phyloP scores from a whole-genome alignment of 2,329 filamentous ascomycete genomes.

The Trichoderma polysporum region DNA sequence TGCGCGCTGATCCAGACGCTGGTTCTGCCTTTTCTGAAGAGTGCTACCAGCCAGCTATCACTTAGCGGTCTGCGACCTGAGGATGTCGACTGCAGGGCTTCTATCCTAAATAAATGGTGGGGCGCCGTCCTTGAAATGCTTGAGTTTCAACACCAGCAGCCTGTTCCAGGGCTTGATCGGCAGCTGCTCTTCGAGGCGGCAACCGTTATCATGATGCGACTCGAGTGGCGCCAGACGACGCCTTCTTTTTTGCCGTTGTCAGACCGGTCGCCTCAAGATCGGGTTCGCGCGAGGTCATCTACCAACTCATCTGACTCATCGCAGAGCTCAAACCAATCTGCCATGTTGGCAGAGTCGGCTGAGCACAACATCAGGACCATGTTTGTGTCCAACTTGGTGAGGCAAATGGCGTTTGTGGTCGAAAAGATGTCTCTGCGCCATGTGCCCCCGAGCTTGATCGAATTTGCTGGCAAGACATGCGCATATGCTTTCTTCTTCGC shows the following conservation, averaged over 20 bases:
- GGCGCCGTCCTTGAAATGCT: conserved; percentile 77
- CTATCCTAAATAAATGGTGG: conserved; percentile 91
- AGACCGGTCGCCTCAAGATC: conserved; percentile 53
- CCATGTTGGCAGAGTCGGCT: conserved; percentile 62
- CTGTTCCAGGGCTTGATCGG: conserved; percentile 79
- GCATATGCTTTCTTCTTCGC: conserved; percentile 94
- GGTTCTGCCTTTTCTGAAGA: conserved; percentile 74
- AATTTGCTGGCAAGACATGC: conserved; percentile 86
- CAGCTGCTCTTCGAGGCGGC: conserved; percentile 77
- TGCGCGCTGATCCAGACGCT: conserved; percentile 70
- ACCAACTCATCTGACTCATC: conserved; percentile 59
- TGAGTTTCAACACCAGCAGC: conserved; percentile 64
- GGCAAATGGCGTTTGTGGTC: conserved; percentile 83
- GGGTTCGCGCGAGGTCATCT: conserved; percentile 44
- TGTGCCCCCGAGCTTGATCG: conserved; percentile 64
- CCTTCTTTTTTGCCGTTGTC: conserved; percentile 63
- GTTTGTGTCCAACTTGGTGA: conserved; percentile 77
- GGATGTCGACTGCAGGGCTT: conserved; percentile 76
- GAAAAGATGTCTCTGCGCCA: conserved; percentile 83
- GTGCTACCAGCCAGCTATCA: conserved; percentile 66
- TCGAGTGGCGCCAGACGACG: conserved; percentile 79
- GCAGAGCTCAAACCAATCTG: conserved; percentile 63
- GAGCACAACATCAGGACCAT: conserved; percentile 87
- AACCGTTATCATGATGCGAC: conserved; percentile 79
- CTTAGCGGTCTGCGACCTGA: conserved; percentile 66